Conservation (phyloP, 257 asterid genomes). For the Lycium ferocissimum region DNA sequence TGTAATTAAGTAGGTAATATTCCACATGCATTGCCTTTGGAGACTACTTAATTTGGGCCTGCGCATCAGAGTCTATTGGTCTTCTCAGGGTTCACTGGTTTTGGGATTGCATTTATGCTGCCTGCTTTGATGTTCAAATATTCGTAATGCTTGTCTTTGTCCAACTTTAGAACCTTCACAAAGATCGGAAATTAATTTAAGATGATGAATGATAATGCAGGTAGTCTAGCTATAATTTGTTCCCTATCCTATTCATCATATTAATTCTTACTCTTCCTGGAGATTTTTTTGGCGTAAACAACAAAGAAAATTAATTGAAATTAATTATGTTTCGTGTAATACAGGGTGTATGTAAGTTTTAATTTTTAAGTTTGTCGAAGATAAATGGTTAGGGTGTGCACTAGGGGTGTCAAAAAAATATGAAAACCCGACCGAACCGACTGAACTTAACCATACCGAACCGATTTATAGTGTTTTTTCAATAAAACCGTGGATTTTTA, state of each 20-base stretch:
- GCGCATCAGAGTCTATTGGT: not conserved
- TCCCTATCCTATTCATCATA: not conserved
- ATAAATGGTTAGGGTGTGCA: too few relatives aligned
- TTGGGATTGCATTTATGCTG: not conserved
- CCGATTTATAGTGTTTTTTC: too few relatives aligned
- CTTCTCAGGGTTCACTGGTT: not conserved
- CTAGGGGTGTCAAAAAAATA: too few relatives aligned
- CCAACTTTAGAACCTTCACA: conserved; percentile 9
- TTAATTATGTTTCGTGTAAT: too few relatives aligned
- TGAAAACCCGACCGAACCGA: too few relatives aligned
- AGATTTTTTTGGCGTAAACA: too few relatives aligned
- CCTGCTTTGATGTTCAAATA: not conserved
- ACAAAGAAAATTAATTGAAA: too few relatives aligned
- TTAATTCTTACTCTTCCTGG: too few relatives aligned
- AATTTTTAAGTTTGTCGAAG: too few relatives aligned
- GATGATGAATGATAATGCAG: not conserved
- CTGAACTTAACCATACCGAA: too few relatives aligned
- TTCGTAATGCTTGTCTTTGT: conserved; percentile 29
- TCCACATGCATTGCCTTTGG: conserved; percentile 33
- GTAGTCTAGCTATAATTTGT: not conserved
- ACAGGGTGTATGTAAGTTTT: too few relatives aligned
- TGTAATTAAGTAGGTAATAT: not conserved
- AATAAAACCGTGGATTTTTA: too few relatives aligned
- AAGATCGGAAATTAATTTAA: not conserved
- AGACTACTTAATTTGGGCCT: not conserved